Evolutionary conservation across 768 basidiomycete genomes (phyloP).

Genomic region (Tephrocybe sp.): DNA sequence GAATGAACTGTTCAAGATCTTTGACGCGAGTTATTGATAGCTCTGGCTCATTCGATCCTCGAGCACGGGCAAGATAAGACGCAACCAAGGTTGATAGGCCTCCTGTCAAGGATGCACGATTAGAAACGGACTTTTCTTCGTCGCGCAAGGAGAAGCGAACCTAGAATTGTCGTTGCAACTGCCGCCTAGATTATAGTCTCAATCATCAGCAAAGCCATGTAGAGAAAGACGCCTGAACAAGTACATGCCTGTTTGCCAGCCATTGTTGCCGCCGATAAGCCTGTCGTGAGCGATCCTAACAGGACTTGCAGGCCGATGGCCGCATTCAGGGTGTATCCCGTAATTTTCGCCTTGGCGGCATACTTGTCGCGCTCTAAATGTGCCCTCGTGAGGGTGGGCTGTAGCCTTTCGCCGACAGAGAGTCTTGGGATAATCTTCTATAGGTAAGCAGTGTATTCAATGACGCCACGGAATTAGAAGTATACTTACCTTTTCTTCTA

Average conservation of each 20-base stretch:
- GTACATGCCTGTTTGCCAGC: conserved; percentile 37
- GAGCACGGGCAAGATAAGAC: conserved; percentile 67
- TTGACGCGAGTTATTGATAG: conserved; percentile 50
- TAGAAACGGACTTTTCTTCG: background rate
- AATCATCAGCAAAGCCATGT: background rate
- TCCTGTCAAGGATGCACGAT: conserved; percentile 30
- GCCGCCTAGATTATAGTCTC: conserved; percentile 25
- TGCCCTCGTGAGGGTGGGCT: conserved; percentile 52
- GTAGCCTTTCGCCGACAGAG: conserved; percentile 50
- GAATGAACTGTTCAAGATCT: conserved; percentile 66
- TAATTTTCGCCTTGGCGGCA: conserved; percentile 40
- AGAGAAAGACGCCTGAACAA: background rate
- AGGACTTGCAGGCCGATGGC: conserved; percentile 66
- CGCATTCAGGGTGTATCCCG: conserved; percentile 34
- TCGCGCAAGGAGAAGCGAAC: conserved; percentile 19
- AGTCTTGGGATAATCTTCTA: conserved; percentile 19
- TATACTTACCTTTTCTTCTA: conserved; percentile 8
- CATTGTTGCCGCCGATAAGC: conserved; percentile 46
- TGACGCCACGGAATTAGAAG: background rate
- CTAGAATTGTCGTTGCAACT: conserved; percentile 34
- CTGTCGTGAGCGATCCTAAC: conserved; percentile 67
- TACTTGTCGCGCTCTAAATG: conserved; percentile 42
- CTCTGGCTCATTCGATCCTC: conserved; percentile 72
- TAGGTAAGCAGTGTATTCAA: background rate
- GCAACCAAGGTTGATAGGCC: conserved; percentile 68